Conservation (phyloP, 305 asterid genomes). For the Fraxinus angustifolia region DNA sequence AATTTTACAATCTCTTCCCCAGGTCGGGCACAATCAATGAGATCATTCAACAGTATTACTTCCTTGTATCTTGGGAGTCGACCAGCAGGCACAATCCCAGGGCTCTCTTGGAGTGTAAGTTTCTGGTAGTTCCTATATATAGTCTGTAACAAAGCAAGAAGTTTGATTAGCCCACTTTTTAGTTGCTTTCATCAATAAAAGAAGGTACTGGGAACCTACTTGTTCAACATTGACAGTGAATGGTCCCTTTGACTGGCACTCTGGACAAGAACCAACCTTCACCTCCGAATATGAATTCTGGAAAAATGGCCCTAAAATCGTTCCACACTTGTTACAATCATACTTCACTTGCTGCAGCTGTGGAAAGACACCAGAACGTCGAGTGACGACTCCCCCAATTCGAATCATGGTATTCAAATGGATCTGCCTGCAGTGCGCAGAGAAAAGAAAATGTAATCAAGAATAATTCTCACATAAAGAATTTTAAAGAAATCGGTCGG, state of each 20-base stretch:
- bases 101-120: slow-evolving; percentile 96
- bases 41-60: slow-evolving; percentile 85
- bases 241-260: slow-evolving; percentile 94
- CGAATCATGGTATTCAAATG: slow-evolving; percentile 97
- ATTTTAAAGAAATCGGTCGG: slow-evolving; percentile 1
- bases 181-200: slow-evolving; percentile 5
- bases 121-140: slow-evolving; percentile 28
- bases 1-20: slow-evolving; percentile 89
- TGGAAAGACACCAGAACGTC: slow-evolving; percentile 95
- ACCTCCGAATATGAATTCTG: slow-evolving; percentile 97
- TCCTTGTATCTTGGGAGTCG: slow-evolving; percentile 93
- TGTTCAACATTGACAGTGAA: slow-evolving; percentile 74
- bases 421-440: slow-evolving; percentile 65
- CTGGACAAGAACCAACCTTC: slow-evolving; percentile 96
- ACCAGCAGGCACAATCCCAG: slow-evolving; percentile 97
- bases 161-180: slow-evolving; percentile 14
- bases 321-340: slow-evolving; percentile 86
- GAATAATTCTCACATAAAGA: background rate
- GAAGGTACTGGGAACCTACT: slow-evolving; percentile 39
- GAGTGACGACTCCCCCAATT: slow-evolving; percentile 93
- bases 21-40: slow-evolving; percentile 94
- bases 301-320: slow-evolving; percentile 89
- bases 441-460: background rate
- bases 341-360: slow-evolving; percentile 92
- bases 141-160: slow-evolving; percentile 49